Percentiles rank a stretch among this genome's conserved stretches.
phyloP scores from a whole-genome alignment of 2,329 filamentous ascomycete species.

The Beauveria sp. region DNA sequence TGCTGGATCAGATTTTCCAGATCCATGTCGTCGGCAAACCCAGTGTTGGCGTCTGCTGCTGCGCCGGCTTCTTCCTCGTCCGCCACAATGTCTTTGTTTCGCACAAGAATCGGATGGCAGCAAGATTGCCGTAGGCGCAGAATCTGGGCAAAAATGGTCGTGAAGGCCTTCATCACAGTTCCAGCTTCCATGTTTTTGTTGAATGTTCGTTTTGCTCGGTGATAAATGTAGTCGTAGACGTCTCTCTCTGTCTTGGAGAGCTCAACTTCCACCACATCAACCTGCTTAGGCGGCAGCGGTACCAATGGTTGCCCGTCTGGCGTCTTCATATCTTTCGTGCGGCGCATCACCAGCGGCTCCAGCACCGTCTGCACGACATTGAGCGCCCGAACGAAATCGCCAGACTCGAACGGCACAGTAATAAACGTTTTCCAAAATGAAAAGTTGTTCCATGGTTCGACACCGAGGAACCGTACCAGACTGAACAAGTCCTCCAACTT shows the following conservation, averaged over 20 bases:
- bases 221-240: slow-evolving; percentile 88
- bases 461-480: slow-evolving; percentile 81
- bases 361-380: slow-evolving; percentile 96
- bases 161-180: slow-evolving; percentile 90
- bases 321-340: slow-evolving; percentile 98
- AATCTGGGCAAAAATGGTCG: slow-evolving; percentile 95
- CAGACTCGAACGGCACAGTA: slow-evolving; percentile 91
- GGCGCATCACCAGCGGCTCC: slow-evolving; percentile 87
- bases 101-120: slow-evolving; percentile 84
- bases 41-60: slow-evolving; percentile 69
- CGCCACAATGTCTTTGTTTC: slow-evolving; percentile 74
- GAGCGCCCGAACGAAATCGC: slow-evolving; percentile 84
- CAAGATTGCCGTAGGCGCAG: slow-evolving; percentile 87
- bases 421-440: slow-evolving; percentile 99
- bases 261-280: slow-evolving; percentile 83
- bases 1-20: slow-evolving; percentile 75
- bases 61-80: slow-evolving; percentile 77
- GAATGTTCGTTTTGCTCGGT: slow-evolving; percentile 75
- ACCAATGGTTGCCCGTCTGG: slow-evolving; percentile 72
- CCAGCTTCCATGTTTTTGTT: slow-evolving; percentile 82
- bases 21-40: slow-evolving; percentile 93
- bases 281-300: slow-evolving; percentile 67
- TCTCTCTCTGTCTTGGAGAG: slow-evolving; percentile 78
- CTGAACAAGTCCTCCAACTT: slow-evolving; percentile 91
- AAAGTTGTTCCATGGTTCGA: slow-evolving; percentile 98